Percentiles rank a stretch among this genome's conserved stretches.
Evolutionary conservation across 768 basidiomycete species (phyloP).

Genomic region (Lactarius sanguifluus): DNA sequence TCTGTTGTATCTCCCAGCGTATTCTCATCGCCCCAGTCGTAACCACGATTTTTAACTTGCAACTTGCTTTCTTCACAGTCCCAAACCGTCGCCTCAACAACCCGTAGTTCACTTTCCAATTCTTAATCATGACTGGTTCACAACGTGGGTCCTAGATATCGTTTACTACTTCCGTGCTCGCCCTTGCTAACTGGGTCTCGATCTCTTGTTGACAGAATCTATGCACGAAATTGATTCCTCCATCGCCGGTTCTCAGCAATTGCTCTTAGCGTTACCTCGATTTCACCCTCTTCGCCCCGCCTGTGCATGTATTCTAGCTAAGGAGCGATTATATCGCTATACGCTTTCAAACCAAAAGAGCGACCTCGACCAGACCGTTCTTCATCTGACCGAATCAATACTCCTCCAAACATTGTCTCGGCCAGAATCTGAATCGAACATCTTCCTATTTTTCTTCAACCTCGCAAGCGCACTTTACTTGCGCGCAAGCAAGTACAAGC

Average conservation of each 20-base stretch:
- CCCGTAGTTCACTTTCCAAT: background rate
- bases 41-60: background rate
- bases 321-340: background rate
- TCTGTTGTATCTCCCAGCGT: no score
- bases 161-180: background rate
- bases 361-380: slow-evolving; percentile 2
- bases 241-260: background rate
- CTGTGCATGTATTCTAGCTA: background rate
- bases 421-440: background rate
- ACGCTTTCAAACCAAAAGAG: background rate
- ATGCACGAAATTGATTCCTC: background rate
- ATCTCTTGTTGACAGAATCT: background rate
- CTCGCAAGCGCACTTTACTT: background rate
- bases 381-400: background rate
- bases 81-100: no score
- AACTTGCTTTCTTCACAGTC: background rate
- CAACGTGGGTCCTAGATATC: background rate
- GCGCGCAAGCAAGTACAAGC: background rate
- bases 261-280: background rate
- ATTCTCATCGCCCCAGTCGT: no score
- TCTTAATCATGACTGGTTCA: background rate
- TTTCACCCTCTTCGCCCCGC: background rate
- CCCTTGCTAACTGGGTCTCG: background rate
- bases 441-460: background rate
- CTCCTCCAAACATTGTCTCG: background rate